Evolutionary conservation across 176 grass and related monocot species (phyloP).

Genomic region (Calamus simplicifolius): DNA sequence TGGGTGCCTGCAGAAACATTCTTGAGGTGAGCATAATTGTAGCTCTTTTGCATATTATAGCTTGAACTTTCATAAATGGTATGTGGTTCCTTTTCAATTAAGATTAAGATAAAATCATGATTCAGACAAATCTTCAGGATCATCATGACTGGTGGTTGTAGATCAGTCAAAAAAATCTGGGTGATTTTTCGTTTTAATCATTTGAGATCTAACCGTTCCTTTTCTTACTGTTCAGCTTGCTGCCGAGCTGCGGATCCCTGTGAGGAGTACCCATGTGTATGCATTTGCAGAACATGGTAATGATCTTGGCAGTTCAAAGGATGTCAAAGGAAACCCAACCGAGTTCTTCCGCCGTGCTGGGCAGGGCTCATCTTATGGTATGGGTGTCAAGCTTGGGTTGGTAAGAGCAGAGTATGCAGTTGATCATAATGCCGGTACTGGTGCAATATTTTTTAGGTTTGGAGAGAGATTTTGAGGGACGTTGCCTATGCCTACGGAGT

Average conservation of each 20-base stretch:
- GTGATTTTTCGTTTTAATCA: too few relatives aligned
- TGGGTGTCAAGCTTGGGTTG: slow-evolving; percentile 83
- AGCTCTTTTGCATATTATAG: not conserved
- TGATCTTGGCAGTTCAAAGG: slow-evolving; percentile 88
- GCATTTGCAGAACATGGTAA: slow-evolving; percentile 81
- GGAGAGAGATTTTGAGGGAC: slow-evolving; percentile 76
- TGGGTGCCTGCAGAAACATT: slow-evolving; percentile 88
- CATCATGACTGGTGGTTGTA: too few relatives aligned
- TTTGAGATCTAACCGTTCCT: not conserved
- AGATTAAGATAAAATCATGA: too few relatives aligned
- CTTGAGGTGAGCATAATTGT: slow-evolving; percentile 59
- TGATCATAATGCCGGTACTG: slow-evolving; percentile 80
- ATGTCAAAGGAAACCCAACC: slow-evolving; percentile 94
- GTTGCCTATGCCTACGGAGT: too few relatives aligned
- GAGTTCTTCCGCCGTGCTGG: slow-evolving; percentile 80
- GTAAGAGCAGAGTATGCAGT: slow-evolving; percentile 88
- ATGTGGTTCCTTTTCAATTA: too few relatives aligned
- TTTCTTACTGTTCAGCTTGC: slow-evolving; percentile 36
- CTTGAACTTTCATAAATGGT: too few relatives aligned
- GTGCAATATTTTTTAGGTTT: slow-evolving; percentile 84
- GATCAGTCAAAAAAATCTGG: too few relatives aligned
- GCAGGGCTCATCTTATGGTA: slow-evolving; percentile 88
- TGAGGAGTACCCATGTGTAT: slow-evolving; percentile 79
- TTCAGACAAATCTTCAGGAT: too few relatives aligned
- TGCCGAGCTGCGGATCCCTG: slow-evolving; percentile 62